Percentiles rank a stretch among this genome's conserved stretches.
phyloP scores from a whole-genome alignment of 2,329 filamentous ascomycete species.

The Cryphonectria naterciae region DNA sequence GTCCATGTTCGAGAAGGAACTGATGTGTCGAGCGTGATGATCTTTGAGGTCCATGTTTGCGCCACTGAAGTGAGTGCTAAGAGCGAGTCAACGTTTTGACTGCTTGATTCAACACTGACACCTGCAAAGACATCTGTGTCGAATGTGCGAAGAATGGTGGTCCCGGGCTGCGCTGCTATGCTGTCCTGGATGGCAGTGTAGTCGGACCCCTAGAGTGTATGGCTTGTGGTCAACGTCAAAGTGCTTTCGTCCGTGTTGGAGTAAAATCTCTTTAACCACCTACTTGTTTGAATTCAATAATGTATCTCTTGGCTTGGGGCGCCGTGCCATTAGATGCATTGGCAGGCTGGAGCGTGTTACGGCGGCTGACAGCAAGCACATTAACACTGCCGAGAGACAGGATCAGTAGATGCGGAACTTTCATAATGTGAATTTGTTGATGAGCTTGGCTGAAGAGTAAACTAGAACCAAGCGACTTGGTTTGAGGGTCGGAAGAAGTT shows the following conservation, averaged over 20 bases:
- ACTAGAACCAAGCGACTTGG: neutral
- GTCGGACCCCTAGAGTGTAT: slow-evolving; percentile 13
- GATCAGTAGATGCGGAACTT: neutral
- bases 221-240: neutral
- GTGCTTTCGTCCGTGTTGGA: neutral
- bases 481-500: too few relatives aligned
- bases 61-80: slow-evolving; percentile 15
- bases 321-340: slow-evolving; percentile 14
- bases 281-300: slow-evolving; percentile 17
- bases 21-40: slow-evolving; percentile 12
- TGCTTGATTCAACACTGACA: slow-evolving; percentile 22
- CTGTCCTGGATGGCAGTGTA: slow-evolving; percentile 10
- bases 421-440: neutral
- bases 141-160: slow-evolving; percentile 17
- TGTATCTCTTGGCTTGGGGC: slow-evolving; percentile 16
- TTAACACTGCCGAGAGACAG: slow-evolving; percentile 10
- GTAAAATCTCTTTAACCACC: neutral
- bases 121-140: slow-evolving; percentile 26
- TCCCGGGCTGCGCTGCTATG: slow-evolving; percentile 16
- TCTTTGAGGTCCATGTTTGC: slow-evolving; percentile 22
- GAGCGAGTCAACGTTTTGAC: slow-evolving; percentile 21
- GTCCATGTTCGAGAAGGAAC: slow-evolving; percentile 20
- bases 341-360: slow-evolving; percentile 4
- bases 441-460: neutral
- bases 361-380: slow-evolving; percentile 2